Evolutionary conservation across 345 rosid species (phyloP), one percentile per base, ranked within the genome.

Genomic region (Populus euphratica): DNA sequence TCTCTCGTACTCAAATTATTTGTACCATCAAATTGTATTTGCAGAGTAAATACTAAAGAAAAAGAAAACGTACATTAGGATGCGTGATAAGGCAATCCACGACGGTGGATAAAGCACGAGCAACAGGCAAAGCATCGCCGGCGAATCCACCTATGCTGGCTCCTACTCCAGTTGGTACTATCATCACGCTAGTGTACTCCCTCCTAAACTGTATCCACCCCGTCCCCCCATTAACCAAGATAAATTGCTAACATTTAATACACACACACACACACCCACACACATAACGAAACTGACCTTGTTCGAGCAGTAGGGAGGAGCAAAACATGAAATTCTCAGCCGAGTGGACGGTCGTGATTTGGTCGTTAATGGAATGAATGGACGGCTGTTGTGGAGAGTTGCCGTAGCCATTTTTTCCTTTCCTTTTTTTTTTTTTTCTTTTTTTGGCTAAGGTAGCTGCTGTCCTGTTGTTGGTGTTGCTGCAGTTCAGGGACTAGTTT

Each of bases 51-150:
- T 33, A 27, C 44, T 7, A n/a, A 14, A 67, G 8, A 47, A 62
- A 49, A 29, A 20, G 41, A 27, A 13, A 33, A 72, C 56, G 18
- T 80, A 90, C 90, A 66, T 88, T 90, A 29, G 90, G 93, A 70
- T 90, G 91, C 13, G 88, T 82, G 70, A 90, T 86, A 72, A 90
- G 92, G 77, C 91, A 90, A 84, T 88, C 94, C 4, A 89, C 92
- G 43, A 87, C 88, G 20, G 91, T 82, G 64, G 91, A 85, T 36
- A 89, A 80, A 31, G 92, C 85, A 14, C 90, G 89, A 77, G 88
- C 89, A 54, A 89, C 87, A 0, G 94, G 90, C 78, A 89, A 75
- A 29, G 91, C 90, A 75, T 90, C 94, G 6, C 92, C 94, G 14
- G 92, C 92, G 63, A 76, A 90, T 20, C 94, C 92, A 47, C 92